Percentiles rank a stretch among this genome's conserved stretches.
Conservation (phyloP, 345 rosid species). For the Angophora floribunda region DNA sequence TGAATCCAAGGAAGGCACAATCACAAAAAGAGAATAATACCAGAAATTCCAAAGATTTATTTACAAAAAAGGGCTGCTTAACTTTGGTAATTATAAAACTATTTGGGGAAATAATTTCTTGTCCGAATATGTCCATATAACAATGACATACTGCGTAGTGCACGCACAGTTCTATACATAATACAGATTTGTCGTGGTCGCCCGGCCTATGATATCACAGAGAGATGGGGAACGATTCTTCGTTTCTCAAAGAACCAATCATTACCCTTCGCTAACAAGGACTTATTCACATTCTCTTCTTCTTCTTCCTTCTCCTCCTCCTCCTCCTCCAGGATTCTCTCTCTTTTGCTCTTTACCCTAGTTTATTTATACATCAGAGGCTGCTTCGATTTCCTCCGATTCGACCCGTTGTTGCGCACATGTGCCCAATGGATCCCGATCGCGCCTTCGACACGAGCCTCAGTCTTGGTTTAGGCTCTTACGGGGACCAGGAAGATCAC, state of each 20-base stretch:
- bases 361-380: not conserved
- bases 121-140: not conserved
- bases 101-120: not conserved
- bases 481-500: not conserved
- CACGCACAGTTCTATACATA: not conserved
- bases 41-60: not conserved
- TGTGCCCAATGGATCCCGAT: not conserved
- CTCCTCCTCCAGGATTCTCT: not conserved
- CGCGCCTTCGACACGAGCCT: not conserved
- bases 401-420: not conserved
- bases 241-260: not conserved
- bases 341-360: not conserved
- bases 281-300: not conserved
- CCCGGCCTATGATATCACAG: not conserved
- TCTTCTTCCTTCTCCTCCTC: not conserved
- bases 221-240: not conserved
- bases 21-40: not conserved
- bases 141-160: not conserved
- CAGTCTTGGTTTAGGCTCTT: not conserved
- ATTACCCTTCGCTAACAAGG: not conserved
- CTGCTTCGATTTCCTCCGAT: not conserved
- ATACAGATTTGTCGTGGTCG: not conserved
- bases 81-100: not conserved
- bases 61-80: not conserved
- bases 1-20: not conserved